Base-by-base conservation (phyloP, 2,329 filamentous ascomycete species). In the Pleoardoris graminearum region DNA sequence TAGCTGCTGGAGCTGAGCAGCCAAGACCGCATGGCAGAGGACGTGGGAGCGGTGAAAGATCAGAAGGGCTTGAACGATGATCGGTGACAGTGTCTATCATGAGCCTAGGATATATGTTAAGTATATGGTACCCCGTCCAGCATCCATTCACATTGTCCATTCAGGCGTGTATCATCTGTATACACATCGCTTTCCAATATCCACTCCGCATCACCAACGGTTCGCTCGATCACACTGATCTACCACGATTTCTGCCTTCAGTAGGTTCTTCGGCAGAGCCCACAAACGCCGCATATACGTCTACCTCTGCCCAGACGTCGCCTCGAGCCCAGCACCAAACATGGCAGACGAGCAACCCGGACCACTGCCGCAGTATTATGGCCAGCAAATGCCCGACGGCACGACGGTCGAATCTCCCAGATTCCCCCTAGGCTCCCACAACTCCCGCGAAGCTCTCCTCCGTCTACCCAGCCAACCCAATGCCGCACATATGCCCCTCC, bases 371-470 rank as follows among this genome's bases (percentile, higher is more conserved):
- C 57, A 61, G 11, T 70, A 60, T 48, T 67, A 71, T 43, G 67
- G 67, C 4, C 63, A 70, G 41, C 58, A 57, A 33, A 59, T 69
- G 48, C 54, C 62, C 44, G 65, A 70, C 51, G 67, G 63, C 8
- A 63, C 67, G 10, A 53, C 66, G 48, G 58, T 68, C 46, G 65
- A 69, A 43, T 63, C 61, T 33, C 64, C 66, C 38, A 48, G 16
- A 30, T 48, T 30, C 53, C 54, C 57, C 19, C 44, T 52, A 39
- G 58, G 51, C 46, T 60, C 62, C 21, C 61, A 53, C 7, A 65
- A 65, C 7, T 68, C 63, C 19, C 59, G 60, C 16, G 64, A 65
- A 48, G 61, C 67, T n/a, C 56, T 70, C 16, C 60, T 71, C 4
- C 63, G 66, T 11, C 55, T 66, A 3, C 66, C 68, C 19, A 60